Percentiles rank a stretch among this genome's conserved stretches.
Conservation (phyloP, 192 early-diverging fungal genomes). For the Lobosporangium transversale region DNA sequence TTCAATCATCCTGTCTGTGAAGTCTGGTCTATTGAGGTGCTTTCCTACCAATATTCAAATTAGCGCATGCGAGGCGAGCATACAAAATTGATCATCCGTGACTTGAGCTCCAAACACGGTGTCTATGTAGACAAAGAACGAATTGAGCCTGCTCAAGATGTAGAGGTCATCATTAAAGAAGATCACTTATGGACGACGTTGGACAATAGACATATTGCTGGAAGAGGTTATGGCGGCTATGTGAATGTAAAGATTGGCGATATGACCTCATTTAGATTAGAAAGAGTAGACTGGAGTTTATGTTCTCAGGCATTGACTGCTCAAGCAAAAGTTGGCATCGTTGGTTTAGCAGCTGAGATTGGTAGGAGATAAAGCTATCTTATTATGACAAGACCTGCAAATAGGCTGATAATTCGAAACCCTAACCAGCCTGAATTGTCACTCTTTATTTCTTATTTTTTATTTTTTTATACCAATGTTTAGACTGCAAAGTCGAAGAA, state of each 20-base stretch:
- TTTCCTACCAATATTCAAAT: no score
- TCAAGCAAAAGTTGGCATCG: constrained; percentile 18
- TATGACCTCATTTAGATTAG: constrained; percentile 35
- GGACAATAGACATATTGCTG: constrained; percentile 26
- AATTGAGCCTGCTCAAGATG: constrained; percentile 21
- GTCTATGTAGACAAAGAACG: constrained; percentile 14
- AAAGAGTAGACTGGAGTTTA: constrained; percentile 33
- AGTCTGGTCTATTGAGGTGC: no score
- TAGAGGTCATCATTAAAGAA: constrained; percentile 15
- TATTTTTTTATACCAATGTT: no score
- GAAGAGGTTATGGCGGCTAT: constrained; percentile 44
- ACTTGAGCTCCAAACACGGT: constrained; percentile 29
- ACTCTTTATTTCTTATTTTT: no score
- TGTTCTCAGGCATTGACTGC: constrained; percentile 23
- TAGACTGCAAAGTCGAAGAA: constrained; percentile 39
- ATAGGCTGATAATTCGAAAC: no score
- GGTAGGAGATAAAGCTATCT: no score
- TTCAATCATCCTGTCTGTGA: no score
- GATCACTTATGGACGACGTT: constrained; percentile 3
- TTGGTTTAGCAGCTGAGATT: constrained; percentile 30
- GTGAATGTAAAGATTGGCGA: constrained; percentile 26
- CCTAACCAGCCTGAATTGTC: not conserved
- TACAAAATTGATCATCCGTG: constrained; percentile 33
- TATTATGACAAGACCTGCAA: not conserved
- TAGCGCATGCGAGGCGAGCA: constrained; percentile 19